phyloP scores from a whole-genome alignment of 2,329 filamentous ascomycete genomes.

The Fusarium illudens region DNA sequence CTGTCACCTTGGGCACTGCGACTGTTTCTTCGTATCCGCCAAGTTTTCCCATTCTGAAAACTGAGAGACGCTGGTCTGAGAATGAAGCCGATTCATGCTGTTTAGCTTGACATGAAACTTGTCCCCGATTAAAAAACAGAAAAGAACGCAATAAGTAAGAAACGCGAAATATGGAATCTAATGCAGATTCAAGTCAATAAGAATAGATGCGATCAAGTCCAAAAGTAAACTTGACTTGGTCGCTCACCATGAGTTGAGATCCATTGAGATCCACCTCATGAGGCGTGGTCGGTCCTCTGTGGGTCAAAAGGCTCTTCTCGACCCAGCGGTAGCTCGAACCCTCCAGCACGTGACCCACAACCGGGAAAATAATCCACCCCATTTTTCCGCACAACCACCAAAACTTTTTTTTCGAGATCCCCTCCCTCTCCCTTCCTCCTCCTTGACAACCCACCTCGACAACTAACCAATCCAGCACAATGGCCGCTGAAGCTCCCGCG shows the following conservation, averaged over 20 bases:
- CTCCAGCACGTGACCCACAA: slow-evolving; percentile 46
- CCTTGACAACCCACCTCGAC: slow-evolving; percentile 41
- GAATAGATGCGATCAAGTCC: background rate
- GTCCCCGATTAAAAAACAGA: background rate
- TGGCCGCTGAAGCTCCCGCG: slow-evolving; percentile 68
- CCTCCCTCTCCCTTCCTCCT: slow-evolving; percentile 22
- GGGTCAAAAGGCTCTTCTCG: background rate
- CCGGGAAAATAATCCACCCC: slow-evolving; percentile 32
- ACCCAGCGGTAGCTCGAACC: slow-evolving; percentile 32
- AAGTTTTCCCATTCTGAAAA: background rate
- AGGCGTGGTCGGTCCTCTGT: background rate
- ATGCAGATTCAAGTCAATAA: background rate
- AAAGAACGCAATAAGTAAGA: no score
- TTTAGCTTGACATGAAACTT: background rate
- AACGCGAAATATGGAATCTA: background rate
- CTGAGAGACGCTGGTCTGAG: background rate
- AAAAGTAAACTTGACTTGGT: background rate
- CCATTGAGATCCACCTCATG: background rate
- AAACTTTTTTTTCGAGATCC: slow-evolving; percentile 30
- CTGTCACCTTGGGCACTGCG: background rate
- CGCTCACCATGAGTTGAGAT: background rate
- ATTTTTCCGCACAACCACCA: slow-evolving; percentile 28
- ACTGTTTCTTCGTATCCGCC: background rate
- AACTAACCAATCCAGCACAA: slow-evolving; percentile 53
- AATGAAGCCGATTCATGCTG: background rate